A percentile compares a stretch with the other conserved stretches of the same genome.
Conservation (phyloP, 768 basidiomycete genomes). For the Hericium erinaceus region DNA sequence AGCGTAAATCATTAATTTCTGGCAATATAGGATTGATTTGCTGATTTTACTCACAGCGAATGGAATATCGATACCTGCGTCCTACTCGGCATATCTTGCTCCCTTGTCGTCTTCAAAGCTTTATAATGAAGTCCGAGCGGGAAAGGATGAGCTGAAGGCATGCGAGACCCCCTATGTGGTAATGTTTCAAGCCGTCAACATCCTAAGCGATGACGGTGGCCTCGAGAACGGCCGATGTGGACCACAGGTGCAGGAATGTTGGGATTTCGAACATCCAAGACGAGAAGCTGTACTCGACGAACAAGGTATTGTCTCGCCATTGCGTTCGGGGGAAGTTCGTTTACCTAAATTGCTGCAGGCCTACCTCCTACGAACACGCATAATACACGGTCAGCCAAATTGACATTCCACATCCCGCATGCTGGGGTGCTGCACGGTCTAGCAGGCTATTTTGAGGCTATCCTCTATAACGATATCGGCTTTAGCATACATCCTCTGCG, state of each 20-base stretch:
- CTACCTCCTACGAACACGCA: conserved; percentile 93
- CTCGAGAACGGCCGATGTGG: conserved; percentile 62
- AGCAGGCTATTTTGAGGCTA: conserved; percentile 95
- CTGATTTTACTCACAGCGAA: conserved; percentile 42
- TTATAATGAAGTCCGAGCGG: conserved; percentile 67
- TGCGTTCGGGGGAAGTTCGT: neutral
- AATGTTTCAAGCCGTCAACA: conserved; percentile 92
- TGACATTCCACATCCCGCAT: conserved; percentile 89
- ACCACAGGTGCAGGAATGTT: conserved; percentile 84
- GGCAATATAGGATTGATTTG: neutral
- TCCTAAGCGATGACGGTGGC: conserved; percentile 71
- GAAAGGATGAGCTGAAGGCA: conserved; percentile 52
- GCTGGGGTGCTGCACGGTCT: conserved; percentile 90
- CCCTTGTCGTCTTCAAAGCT: conserved; percentile 92
- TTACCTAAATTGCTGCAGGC: conserved; percentile 36
- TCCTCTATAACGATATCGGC: conserved; percentile 83
- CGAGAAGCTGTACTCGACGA: conserved; percentile 67
- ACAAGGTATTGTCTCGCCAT: conserved; percentile 38
- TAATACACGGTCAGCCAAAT: conserved; percentile 79
- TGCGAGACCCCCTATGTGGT: conserved; percentile 97
- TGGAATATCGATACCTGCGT: conserved; percentile 93
- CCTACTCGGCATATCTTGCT: conserved; percentile 91
- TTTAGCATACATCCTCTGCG: conserved; percentile 90
- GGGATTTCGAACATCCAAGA: conserved; percentile 94
- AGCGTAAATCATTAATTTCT: conserved; percentile 31